Base-by-base conservation (phyloP, 129 eudicot species). In the Flaveria sonorensis region DNA sequence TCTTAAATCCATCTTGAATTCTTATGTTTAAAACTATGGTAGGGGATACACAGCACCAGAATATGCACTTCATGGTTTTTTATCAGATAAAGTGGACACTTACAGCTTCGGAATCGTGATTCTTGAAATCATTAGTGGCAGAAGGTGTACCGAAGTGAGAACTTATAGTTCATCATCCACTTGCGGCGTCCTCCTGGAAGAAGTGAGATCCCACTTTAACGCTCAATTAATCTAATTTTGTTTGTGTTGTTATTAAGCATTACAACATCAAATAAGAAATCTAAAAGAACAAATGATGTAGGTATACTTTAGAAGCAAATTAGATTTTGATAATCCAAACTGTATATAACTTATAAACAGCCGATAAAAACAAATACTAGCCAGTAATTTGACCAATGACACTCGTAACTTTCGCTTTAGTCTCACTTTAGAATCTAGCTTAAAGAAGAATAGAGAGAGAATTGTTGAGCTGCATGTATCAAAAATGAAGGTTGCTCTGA, bases 41-140 rank as follows among this genome's bases (percentile, higher is more conserved):
- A 90, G 96, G 88, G 96, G 96, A 2, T 90, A 90, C 56, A 84
- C 92, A 0, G 85, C 92, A 39, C 96, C 96, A 59, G 96, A 90
- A 79, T 90, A 90, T 75, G 96, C 90, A 55, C 36, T 87, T 23
- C 84, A 81, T 57, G 92, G 96, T 45, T 76, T 79, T 62, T 59
- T 87, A 51, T 83, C 96, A 0, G 96, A 90, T 83, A 88, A 90
- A 82, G 90, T 87, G 40, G 96, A 90, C 60, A 84, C 90, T 10
- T 90, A 87, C 83, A 86, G 92, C 70, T 90, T 84, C 20, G 92
- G 96, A 32, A 73, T 90, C 1, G 92, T 90, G 4, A 79, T 82
- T 53, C 90, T 90, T 13, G 92, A 90, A 81, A 86, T 87, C 43
- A 53, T 90, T 48, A 82, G 92, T 68, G 96, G 92, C 26, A 71